Percentiles rank a stretch among this genome's conserved stretches.
Conservation (phyloP, 179 eudicot species). For the Beta corolliflora region DNA sequence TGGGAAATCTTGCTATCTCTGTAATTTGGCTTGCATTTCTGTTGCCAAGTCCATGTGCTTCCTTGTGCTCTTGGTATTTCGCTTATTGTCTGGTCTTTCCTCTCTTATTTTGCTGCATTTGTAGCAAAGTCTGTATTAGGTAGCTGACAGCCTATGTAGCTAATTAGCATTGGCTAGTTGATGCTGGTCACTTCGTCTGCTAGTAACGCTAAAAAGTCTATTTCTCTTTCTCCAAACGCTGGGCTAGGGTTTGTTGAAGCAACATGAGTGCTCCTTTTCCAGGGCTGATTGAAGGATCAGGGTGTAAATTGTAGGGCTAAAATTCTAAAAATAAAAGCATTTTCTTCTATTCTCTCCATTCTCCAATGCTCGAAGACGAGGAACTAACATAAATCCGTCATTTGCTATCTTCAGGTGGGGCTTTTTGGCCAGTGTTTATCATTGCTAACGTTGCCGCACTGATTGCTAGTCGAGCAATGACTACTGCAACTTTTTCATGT, state of each 20-base stretch:
- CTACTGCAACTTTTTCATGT: slow-evolving; percentile 96
- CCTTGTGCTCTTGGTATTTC: not conserved
- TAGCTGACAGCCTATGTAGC: not conserved
- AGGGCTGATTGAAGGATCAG: not conserved
- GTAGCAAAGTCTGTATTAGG: not conserved
- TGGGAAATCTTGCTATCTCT: not conserved
- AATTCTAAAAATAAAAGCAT: not conserved
- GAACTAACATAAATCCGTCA: slow-evolving; percentile 13
- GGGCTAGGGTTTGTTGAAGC: not conserved
- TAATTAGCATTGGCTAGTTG: not conserved
- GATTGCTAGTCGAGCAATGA: slow-evolving; percentile 97
- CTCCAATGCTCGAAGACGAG: not conserved
- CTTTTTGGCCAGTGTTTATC: slow-evolving; percentile 87
- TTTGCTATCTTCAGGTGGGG: slow-evolving; percentile 60
- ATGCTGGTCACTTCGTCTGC: not conserved
- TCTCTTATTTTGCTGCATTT: not conserved
- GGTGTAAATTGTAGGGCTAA: not conserved
- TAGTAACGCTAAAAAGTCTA: not conserved
- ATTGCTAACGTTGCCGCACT: slow-evolving; percentile 92
- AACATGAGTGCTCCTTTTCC: not conserved
- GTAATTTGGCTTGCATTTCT: not conserved
- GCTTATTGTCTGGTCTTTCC: not conserved
- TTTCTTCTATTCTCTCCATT: not conserved
- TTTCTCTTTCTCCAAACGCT: not conserved
- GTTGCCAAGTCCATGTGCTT: not conserved